These are phyloP conservation scores for Penicillium sp. DNA, from an alignment of 2,329 filamentous ascomycete genomes.

Conservation along the genomic window DNA sequence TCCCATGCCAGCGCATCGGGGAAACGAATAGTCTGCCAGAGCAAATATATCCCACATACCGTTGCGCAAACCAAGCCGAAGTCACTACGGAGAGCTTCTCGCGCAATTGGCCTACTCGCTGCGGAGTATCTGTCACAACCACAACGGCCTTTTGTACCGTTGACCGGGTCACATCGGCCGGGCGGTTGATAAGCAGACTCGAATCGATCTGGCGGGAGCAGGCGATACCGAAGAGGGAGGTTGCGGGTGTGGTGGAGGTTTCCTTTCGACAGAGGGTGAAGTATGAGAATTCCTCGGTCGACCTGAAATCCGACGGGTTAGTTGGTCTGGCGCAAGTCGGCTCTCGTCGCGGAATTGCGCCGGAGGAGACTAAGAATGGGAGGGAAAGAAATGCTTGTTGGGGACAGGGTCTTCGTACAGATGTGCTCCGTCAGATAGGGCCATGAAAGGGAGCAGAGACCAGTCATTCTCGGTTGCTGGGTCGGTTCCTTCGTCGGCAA, in stretches of 20 bases:
- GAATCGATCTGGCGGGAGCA: conserved; percentile 91
- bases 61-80: conserved; percentile 93
- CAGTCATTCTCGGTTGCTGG: conserved; percentile 83
- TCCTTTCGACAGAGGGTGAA: conserved; percentile 75
- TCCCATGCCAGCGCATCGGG: background rate
- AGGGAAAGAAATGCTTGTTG: background rate
- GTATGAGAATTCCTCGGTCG: conserved; percentile 96
- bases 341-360: background rate
- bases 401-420: conserved; percentile 55
- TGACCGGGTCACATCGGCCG: conserved; percentile 88
- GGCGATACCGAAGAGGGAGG: conserved; percentile 91
- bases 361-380: background rate
- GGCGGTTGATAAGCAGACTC: conserved; percentile 69
- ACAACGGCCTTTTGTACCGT: conserved; percentile 98
- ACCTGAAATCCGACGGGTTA: conserved; percentile 28
- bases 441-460: conserved; percentile 92
- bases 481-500: conserved; percentile 74
- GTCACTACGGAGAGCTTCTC: conserved; percentile 89
- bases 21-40: background rate
- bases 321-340: background rate
- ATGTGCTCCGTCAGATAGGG: conserved; percentile 91
- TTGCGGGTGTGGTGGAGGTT: conserved; percentile 52
- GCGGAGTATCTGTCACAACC: conserved; percentile 86
- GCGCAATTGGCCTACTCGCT: conserved; percentile 84
- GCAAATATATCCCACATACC: conserved; percentile 40